Conservation (phyloP, 1,284 basidiomycete species). For the Waitea zeae region DNA sequence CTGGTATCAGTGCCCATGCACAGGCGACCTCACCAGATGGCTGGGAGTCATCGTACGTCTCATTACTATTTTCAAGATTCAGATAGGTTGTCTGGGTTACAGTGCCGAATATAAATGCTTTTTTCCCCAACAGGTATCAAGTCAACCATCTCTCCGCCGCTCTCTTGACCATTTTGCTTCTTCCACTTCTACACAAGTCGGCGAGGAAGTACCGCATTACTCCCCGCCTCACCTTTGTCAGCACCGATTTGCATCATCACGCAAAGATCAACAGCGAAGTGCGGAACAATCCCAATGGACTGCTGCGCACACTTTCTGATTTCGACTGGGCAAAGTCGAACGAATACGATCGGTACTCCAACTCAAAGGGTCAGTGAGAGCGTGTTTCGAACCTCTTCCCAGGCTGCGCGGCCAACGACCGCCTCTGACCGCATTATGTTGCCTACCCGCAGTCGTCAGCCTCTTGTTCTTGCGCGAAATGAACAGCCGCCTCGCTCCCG, state of each 20-base stretch:
- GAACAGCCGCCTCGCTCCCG: conserved; percentile 13
- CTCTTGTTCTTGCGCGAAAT: conserved; percentile 24
- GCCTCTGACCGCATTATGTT: no score
- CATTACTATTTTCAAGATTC: no score
- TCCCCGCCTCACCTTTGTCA: conserved; percentile 12
- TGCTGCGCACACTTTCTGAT: conserved; percentile 15
- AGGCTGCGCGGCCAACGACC: no score
- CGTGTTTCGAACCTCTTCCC: no score
- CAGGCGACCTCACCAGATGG: conserved; percentile 12
- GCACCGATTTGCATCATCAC: conserved; percentile 13
- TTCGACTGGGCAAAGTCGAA: conserved; percentile 12
- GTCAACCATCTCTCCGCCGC: conserved; percentile 15
- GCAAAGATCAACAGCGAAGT: conserved; percentile 7
- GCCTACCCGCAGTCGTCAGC: no score
- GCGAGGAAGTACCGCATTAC: conserved; percentile 4
- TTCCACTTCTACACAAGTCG: conserved; percentile 11
- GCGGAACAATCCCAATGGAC: conserved; percentile 8
- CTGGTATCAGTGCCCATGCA: conserved; percentile 9
- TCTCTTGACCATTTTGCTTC: conserved; percentile 13
- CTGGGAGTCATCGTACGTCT: conserved; percentile 14
- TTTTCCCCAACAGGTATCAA: conserved; percentile 10
- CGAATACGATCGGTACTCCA: conserved; percentile 15
- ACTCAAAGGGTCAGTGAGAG: conserved; percentile 17
- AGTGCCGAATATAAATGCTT: conserved; percentile 3
- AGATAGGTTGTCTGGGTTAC: no score